Conservation (phyloP, 345 rosid species). For the Eucalyptus fibrosa region DNA sequence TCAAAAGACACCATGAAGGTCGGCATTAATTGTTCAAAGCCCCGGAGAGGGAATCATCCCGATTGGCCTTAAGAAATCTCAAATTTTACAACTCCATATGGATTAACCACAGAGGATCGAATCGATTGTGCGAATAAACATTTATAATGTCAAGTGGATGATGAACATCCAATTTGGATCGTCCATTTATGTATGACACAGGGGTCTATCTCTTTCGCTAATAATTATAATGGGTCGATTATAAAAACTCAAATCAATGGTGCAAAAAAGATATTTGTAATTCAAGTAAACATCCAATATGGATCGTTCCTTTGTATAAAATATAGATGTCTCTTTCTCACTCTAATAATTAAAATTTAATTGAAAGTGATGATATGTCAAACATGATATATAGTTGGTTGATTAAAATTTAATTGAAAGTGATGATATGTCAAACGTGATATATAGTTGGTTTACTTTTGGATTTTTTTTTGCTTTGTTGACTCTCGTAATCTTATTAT, state of each 20-base stretch:
- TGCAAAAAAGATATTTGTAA: accelerated
- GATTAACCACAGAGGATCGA: neutral
- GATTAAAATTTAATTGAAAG: neutral
- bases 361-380: neutral
- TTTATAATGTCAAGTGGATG: neutral
- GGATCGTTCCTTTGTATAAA: neutral
- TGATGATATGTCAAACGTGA: neutral
- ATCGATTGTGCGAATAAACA: accelerated
- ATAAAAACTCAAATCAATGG: neutral
- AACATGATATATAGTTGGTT: neutral
- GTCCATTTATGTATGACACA: too few species aligned
- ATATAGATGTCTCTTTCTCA: neutral
- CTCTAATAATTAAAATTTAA: neutral
- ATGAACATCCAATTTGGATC: too few species aligned
- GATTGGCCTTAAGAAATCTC: neutral
- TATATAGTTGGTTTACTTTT: neutral
- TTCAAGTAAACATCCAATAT: neutral
- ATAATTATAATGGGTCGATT: too few species aligned
- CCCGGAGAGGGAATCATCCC: neutral
- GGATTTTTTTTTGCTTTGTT: neutral
- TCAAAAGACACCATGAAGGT: neutral
- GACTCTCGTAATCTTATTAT: neutral
- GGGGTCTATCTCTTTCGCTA: too few species aligned
- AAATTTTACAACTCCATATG: neutral
- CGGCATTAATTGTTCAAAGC: neutral